Base-by-base conservation (phyloP, 192 early-diverging fungal species). In the Powellomyces hirtus region DNA sequence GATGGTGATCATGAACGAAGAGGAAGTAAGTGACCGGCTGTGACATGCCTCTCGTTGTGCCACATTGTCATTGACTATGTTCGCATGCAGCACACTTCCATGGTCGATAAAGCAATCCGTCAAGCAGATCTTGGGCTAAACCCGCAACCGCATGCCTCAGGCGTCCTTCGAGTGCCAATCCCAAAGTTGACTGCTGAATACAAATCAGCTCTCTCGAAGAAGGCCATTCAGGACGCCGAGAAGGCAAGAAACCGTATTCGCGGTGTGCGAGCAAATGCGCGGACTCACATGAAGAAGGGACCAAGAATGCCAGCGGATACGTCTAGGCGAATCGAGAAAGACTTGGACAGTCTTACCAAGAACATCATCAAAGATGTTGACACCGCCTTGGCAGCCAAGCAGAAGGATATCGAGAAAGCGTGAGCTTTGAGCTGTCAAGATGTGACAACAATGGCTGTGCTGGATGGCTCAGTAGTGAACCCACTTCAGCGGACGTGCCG, bases 171-270 rank as follows among this genome's bases (percentile, higher is more conserved):
- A 38, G 90, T 95, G 0, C 91, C 91, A 1, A 88, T 95, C 49
- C 93, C 91, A 64, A 89, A 80, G 51, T 76, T 88, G 3, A 90
- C 90, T 5, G 89, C 90, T 45, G 91, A 92, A 75, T 87, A 82
- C 68, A 84, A 90, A 24, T 89, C 90, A 13, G 80, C 84, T 24
- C 75, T 94, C 64, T 68, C 85, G 38, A 94, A 92, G 66, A 38
- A 79, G 20, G 82, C 87, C 10, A 66, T 72, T 26, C 73, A 79
- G 46, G 70, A 78, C 57, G 86, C 89, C 5, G 92, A 94, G 66
- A 80, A 84, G 62, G 66, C 86, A n/a, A 88, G 88, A 38, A 79
- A 78, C 11, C 79, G 85, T 46, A 79, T 94, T 53, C 86, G 91
- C 53, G 75, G 75, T 56, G 62, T 88, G 42, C 84, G 92, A 26